Evolutionary conservation across 2,329 filamentous ascomycete species (phyloP), one percentile per base, ranked within the genome.

Genomic region (Aspergillus sp.): DNA sequence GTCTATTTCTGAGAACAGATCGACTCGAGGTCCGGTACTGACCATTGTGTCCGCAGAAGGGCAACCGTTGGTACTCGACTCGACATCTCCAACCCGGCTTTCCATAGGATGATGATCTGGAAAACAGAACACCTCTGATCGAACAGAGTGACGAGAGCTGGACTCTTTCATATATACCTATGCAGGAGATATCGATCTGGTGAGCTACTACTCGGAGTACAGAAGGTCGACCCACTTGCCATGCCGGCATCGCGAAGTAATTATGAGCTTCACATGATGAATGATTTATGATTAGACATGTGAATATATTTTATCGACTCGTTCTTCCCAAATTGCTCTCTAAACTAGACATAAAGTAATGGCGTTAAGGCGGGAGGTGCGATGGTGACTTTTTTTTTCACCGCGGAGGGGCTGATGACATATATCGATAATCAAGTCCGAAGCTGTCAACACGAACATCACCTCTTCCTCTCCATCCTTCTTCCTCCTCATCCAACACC

Each of bases 341-440:
- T 37, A 14, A n/a, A 7, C 35, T n/a, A 14, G 21, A 45, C 11
- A 8, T 6, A 15, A 1, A 23, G 23, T 45, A 45, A 8, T 3
- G 14, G 17, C 14, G 44, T 31, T 46, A 25, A 12, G n/a, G 3
- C 12, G 14, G 14, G 8, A 39, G n/a, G 14, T 40, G 19, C 21
- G 19, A 46, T 37, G 19, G 37, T 52, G 50, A 31, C 21, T 41
- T 25, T 15, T n/a, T 27, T 27, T 43, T 53, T 46, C 51, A 46
- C 51, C 39, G 51, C 39, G 55, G 55, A 62, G 64, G 64, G 62
- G 63, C 51, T 68, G 68, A 70, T 70, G 68, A 71, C 67, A 71
- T 70, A 70, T 66, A 60, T 60, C 43, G 43, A 31, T 33, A 46
- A 19, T 47, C 15, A 3, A 33, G 39, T 48, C 43, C 33, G 31